Percentiles rank a stretch among this genome's conserved stretches.
phyloP scores from a whole-genome alignment of 257 asterid species.

The Fraxinus quadrangulata region DNA sequence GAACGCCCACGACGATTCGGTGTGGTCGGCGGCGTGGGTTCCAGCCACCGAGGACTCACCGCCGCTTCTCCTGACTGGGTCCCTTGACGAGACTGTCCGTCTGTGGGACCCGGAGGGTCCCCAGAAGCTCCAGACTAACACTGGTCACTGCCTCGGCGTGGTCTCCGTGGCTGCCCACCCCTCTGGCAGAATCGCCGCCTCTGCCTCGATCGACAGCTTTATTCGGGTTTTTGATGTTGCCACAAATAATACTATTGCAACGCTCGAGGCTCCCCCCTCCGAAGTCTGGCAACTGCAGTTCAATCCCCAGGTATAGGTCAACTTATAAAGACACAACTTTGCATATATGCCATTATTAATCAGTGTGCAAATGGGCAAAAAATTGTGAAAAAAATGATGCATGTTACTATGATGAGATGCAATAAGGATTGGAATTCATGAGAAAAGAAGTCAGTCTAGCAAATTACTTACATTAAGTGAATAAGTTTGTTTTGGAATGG shows the following conservation, averaged over 20 bases:
- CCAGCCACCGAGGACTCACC: conserved; percentile 55
- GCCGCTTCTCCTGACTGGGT: conserved; percentile 78
- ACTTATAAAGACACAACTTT: not conserved
- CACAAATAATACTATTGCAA: conserved; percentile 73
- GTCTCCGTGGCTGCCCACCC: conserved; percentile 94
- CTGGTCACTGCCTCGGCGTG: conserved; percentile 97
- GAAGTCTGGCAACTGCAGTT: conserved; percentile 96
- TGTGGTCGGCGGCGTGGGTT: conserved; percentile 97
- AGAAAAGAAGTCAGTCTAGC: not conserved
- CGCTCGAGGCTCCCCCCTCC: conserved; percentile 96
- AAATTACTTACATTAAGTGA: not conserved
- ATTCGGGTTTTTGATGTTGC: conserved; percentile 82
- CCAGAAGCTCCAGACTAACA: conserved; percentile 51
- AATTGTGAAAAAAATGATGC: not conserved
- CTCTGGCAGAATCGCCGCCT: conserved; percentile 88
- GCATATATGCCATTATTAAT: not conserved
- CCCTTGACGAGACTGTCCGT: conserved; percentile 90
- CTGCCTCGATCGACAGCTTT: conserved; percentile 92
- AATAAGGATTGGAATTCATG: not conserved
- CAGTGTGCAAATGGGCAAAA: not conserved
- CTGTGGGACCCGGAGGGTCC: conserved; percentile 71
- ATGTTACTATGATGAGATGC: not conserved
- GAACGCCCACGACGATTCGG: conserved; percentile 86
- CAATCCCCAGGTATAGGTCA: conserved; percentile 63
- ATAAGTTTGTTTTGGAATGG: not conserved